Evolutionary conservation across 139 green algal species (phyloP).

Genomic region (Volvox africanus): DNA sequence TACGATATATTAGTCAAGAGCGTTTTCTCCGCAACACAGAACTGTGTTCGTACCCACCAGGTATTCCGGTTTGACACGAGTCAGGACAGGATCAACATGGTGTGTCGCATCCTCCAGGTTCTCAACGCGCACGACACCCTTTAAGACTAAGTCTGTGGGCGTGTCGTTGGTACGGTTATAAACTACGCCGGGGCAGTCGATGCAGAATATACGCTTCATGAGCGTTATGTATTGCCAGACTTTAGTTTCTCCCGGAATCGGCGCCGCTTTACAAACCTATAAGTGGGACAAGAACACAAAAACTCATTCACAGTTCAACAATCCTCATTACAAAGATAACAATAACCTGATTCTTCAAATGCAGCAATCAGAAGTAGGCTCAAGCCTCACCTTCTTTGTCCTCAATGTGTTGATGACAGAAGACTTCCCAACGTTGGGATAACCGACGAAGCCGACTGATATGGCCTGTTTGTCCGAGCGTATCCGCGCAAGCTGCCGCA

Average conservation of each 20-base stretch:
- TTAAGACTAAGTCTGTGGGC: constrained; percentile 93
- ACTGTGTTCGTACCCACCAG: constrained; percentile 64
- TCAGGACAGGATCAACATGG: constrained; percentile 84
- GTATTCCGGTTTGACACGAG: constrained; percentile 90
- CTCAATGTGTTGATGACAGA: constrained; percentile 99
- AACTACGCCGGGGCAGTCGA: constrained; percentile 98
- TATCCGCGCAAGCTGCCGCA: constrained; percentile 91
- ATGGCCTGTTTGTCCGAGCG: constrained; percentile 97
- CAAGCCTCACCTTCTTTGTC: constrained; percentile 92
- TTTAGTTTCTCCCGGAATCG: constrained; percentile 98
- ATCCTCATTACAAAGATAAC: no score
- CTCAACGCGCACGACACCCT: constrained; percentile 96
- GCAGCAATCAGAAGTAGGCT: no score
- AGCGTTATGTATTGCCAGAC: constrained; percentile 99
- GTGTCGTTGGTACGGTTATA: constrained; percentile 90
- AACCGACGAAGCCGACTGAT: constrained; percentile 97
- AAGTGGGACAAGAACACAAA: not conserved
- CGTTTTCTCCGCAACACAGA: no score
- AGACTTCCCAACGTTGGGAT: constrained; percentile 99
- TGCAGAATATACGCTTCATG: constrained; percentile 99
- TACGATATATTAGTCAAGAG: no score
- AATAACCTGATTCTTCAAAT: no score
- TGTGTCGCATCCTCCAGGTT: constrained; percentile 93
- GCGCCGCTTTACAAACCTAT: constrained; percentile 95
- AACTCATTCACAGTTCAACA: no score